These are phyloP conservation scores for Globisporangium canariense DNA, from an alignment of 352 stramenopile genomes.

Conservation along the genomic window DNA sequence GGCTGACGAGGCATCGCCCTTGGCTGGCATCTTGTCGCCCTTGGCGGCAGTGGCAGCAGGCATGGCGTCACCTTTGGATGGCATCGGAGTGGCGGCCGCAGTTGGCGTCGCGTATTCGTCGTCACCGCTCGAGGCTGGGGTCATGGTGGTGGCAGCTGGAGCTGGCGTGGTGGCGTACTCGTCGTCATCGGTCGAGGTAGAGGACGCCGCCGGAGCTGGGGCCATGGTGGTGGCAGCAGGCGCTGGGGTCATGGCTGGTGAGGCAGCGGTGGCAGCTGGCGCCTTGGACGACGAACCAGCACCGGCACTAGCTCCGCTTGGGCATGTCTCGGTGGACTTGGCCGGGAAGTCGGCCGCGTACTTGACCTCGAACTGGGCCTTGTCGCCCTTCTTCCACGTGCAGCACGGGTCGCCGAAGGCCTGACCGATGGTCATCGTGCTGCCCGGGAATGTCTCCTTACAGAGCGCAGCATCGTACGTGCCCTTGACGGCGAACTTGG, in stretches of 20 bases:
- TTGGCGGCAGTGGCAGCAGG: too few species aligned
- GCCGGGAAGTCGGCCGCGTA: slow-evolving; percentile 2
- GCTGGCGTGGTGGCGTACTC: neutral
- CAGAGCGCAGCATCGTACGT: slow-evolving; percentile 34
- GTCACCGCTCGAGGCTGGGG: neutral
- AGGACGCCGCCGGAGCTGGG: neutral
- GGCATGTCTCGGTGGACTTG: neutral
- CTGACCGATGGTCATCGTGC: slow-evolving; percentile 30
- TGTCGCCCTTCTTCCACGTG: slow-evolving; percentile 33
- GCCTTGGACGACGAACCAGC: neutral
- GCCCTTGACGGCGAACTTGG: slow-evolving; percentile 16
- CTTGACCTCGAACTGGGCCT: slow-evolving; percentile 27
- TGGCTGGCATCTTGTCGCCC: neutral
- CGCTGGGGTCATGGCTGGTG: neutral
- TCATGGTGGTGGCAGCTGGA: neutral
- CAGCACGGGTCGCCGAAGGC: slow-evolving; percentile 28
- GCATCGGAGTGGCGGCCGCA: neutral
- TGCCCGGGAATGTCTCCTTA: slow-evolving; percentile 30
- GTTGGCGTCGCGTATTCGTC: neutral
- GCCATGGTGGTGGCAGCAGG: neutral
- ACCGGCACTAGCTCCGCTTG: neutral
- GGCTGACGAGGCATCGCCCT: neutral
- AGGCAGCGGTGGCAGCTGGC: neutral
- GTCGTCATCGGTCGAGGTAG: slow-evolving; percentile 1
- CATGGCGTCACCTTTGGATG: neutral